Evolutionary conservation across 2,329 filamentous ascomycete species (phyloP).

Genomic region (Venturia pyrina): DNA sequence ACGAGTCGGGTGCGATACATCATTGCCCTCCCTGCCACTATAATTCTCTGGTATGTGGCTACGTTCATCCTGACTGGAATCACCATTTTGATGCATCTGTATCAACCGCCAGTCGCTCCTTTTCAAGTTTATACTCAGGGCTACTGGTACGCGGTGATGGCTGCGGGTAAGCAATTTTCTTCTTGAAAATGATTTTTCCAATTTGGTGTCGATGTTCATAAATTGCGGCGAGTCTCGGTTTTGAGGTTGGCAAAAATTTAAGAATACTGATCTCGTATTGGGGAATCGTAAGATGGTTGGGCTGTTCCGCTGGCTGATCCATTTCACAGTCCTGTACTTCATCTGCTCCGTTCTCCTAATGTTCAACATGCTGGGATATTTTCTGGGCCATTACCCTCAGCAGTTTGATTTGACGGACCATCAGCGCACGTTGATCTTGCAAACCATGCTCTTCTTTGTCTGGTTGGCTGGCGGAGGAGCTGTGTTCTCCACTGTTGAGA

Average conservation of each 20-base stretch:
- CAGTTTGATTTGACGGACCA: slow-evolving; percentile 69
- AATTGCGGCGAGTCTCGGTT: not conserved
- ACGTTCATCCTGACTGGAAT: slow-evolving; percentile 55
- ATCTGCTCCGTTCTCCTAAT: slow-evolving; percentile 66
- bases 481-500: slow-evolving; percentile 61
- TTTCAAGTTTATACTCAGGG: slow-evolving; percentile 62
- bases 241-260: not conserved
- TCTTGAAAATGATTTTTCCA: not conserved
- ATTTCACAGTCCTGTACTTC: slow-evolving; percentile 55
- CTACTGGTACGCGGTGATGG: slow-evolving; percentile 77
- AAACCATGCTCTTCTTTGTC: slow-evolving; percentile 76
- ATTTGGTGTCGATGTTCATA: not conserved
- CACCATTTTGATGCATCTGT: slow-evolving; percentile 55
- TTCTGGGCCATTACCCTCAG: slow-evolving; percentile 62
- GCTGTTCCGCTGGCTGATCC: not conserved
- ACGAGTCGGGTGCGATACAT: slow-evolving; percentile 69
- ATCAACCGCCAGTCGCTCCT: slow-evolving; percentile 39
- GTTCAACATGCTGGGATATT: slow-evolving; percentile 70
- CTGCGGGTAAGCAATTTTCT: slow-evolving; percentile 37
- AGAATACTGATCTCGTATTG: not conserved
- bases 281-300: not conserved
- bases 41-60: slow-evolving; percentile 64
- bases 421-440: slow-evolving; percentile 80
- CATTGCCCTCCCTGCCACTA: slow-evolving; percentile 73
- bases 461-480: slow-evolving; percentile 72